Evolutionary conservation across 352 stramenopile genomes (phyloP).

Genomic region (Thraustochytrium striatum): DNA sequence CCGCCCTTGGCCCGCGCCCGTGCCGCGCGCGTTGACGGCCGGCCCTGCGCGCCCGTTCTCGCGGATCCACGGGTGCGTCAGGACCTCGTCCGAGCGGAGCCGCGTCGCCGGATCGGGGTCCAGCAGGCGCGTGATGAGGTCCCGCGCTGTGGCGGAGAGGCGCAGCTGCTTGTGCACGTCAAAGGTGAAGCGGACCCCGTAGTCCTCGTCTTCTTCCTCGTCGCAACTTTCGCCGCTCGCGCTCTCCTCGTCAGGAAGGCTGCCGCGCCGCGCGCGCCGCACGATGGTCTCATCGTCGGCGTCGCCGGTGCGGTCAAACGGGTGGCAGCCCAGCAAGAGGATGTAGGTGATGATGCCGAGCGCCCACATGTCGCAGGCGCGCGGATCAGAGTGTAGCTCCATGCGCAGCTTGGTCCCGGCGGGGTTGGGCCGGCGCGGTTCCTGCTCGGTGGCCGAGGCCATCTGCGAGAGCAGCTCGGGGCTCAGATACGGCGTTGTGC

Average conservation of each 20-base stretch:
- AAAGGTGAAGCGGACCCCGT: slow-evolving; percentile 5
- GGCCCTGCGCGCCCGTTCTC: too few relatives aligned
- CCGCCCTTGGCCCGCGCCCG: neutral
- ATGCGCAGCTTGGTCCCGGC: slow-evolving; percentile 9
- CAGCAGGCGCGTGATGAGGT: slow-evolving; percentile 39
- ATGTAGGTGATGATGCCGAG: slow-evolving; percentile 49
- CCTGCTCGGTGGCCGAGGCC: neutral
- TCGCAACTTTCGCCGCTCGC: too few relatives aligned
- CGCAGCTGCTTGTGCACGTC: slow-evolving; percentile 26
- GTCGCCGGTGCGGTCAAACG: slow-evolving; percentile 45
- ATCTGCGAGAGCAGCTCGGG: slow-evolving; percentile 10
- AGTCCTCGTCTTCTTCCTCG: slow-evolving; percentile 26
- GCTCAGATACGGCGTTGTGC: slow-evolving; percentile 25
- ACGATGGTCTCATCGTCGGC: slow-evolving; percentile 1
- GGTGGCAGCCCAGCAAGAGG: slow-evolving; percentile 39
- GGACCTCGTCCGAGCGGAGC: slow-evolving; percentile 25
- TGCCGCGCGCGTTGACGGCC: too few relatives aligned
- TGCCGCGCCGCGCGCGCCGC: neutral
- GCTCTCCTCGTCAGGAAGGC: too few relatives aligned
- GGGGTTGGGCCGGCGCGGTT: neutral
- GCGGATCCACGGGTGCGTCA: slow-evolving; percentile 34
- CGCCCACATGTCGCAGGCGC: slow-evolving; percentile 49
- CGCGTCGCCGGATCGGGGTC: slow-evolving; percentile 32
- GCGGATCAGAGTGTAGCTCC: slow-evolving; percentile 19
- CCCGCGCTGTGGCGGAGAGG: neutral